Base-by-base conservation (phyloP, 257 asterid species). In the Asclepias syriaca region DNA sequence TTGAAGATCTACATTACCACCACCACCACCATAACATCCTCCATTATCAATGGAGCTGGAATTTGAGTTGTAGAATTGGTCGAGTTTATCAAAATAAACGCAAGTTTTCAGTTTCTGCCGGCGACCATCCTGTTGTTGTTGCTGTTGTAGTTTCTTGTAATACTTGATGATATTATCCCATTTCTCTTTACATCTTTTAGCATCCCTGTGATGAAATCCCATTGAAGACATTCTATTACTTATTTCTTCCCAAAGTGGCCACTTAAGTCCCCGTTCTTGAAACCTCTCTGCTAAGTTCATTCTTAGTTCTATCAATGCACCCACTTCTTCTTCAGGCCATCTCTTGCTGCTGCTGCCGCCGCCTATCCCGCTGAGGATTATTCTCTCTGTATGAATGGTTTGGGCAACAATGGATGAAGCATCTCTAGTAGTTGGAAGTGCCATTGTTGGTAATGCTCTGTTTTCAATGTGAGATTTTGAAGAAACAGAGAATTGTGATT, bases 111-210 rank as follows among this genome's bases (percentile, higher is more conserved):
- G 32, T 68, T 48, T 74, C 74, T 58, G 70, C 45, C 54, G 43
- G 8, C 56, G 72, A 24, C 77, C 75, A 75, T 76, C 80, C 2
- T 7, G 48, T n/a, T 81, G 76, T 76, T 85, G 83, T 48, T 86
- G n/a, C n/a, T n/a, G 88, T 72, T 76, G 82, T 2, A 72, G 83
- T 77, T 76, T 88, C 87, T 85, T 88, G 85, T 72, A 82, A 59
- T 82, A 86, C 71, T 88, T 86, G 66, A 84, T 86, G 70, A 88
- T 84, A 32, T 84, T 88, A 21, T 88, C 94, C 94, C 94, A 88
- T 76, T 88, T 88, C 79, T 88, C 89, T 79, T 86, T 88, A 79
- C 91, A 86, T 40, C 87, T 80, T 78, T 79, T 86, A 2, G 89
- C 80, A 46, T 72, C 84, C 19, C 88, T 77, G 16, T 69, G 73